phyloP scores from a whole-genome alignment of 192 early-diverging fungal species.

The Mortierella claussenii region DNA sequence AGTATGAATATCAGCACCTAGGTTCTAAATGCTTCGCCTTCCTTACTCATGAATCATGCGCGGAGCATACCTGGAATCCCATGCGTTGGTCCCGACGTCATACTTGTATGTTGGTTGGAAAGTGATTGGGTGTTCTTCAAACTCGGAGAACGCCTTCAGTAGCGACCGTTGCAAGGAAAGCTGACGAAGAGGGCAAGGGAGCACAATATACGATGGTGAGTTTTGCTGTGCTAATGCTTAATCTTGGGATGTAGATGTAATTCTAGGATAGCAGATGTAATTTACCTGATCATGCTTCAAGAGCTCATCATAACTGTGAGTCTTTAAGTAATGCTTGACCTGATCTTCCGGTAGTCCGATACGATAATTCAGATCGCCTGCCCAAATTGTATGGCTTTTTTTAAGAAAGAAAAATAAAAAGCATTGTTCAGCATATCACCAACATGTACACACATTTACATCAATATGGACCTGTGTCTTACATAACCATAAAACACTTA shows the following conservation, averaged over 20 bases:
- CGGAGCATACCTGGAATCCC: conserved; percentile 74
- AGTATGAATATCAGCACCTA: background rate
- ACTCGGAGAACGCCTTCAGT: conserved; percentile 83
- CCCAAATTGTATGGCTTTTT: conserved; percentile 89
- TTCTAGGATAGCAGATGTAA: conserved; percentile 3
- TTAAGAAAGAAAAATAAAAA: too few species aligned
- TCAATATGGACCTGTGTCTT: too few species aligned
- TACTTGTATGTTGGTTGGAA: conserved; percentile 97
- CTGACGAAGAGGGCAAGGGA: conserved; percentile 25
- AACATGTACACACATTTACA: too few species aligned
- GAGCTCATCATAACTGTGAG: conserved; percentile 69
- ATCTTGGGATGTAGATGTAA: too few species aligned
- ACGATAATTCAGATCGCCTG: conserved; percentile 97
- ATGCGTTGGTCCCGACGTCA: conserved; percentile 81
- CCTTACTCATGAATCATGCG: background rate
- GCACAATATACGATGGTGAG: too few species aligned
- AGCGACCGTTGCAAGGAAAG: conserved; percentile 71
- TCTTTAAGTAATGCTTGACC: conserved; percentile 64
- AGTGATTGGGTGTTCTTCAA: conserved; percentile 79
- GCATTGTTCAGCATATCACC: too few species aligned
- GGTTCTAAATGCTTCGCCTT: background rate
- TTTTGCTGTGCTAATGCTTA: too few species aligned
- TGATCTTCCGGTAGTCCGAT: conserved; percentile 71
- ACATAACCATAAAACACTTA: conserved; percentile 46
- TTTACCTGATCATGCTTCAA: conserved; percentile 84